These are phyloP conservation scores for Mucor mucedo DNA, from an alignment of 371 early-diverging fungal species.

Conservation along the genomic window DNA sequence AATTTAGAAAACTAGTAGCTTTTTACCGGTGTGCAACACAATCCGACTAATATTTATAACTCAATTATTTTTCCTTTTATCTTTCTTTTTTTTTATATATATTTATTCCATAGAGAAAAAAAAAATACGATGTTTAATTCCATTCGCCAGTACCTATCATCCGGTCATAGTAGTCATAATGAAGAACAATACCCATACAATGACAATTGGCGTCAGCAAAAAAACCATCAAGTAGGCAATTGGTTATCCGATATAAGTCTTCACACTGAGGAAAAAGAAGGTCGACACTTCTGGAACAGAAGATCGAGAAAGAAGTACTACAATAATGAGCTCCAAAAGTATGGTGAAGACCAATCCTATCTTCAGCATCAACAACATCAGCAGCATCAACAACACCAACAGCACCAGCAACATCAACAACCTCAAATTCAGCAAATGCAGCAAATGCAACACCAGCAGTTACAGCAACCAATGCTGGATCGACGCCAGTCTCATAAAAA, in stretches of 20 bases:
- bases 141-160: constrained; percentile 1
- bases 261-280: constrained; percentile 7
- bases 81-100: not conserved
- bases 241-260: constrained; percentile 6
- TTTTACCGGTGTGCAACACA: constrained; percentile 1
- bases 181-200: not conserved
- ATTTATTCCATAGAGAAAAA: not conserved
- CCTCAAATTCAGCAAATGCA: not conserved
- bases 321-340: not conserved
- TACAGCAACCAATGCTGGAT: not conserved
- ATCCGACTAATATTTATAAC: not conserved
- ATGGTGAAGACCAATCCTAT: not conserved
- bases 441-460: not conserved
- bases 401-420: not conserved
- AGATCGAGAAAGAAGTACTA: constrained; percentile 6
- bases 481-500: not conserved
- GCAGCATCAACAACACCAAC: not conserved
- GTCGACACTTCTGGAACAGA: constrained; percentile 11
- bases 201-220: constrained; percentile 12
- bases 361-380: not conserved
- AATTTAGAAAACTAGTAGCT: too few species aligned
- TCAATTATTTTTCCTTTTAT: not conserved
- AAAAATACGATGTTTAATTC: constrained; percentile 1
- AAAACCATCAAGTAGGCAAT: constrained; percentile 8
- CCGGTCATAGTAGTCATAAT: not conserved